These are phyloP conservation scores for Mallotus repandus DNA, from an alignment of 441 rosid genomes.

Conservation along the genomic window DNA sequence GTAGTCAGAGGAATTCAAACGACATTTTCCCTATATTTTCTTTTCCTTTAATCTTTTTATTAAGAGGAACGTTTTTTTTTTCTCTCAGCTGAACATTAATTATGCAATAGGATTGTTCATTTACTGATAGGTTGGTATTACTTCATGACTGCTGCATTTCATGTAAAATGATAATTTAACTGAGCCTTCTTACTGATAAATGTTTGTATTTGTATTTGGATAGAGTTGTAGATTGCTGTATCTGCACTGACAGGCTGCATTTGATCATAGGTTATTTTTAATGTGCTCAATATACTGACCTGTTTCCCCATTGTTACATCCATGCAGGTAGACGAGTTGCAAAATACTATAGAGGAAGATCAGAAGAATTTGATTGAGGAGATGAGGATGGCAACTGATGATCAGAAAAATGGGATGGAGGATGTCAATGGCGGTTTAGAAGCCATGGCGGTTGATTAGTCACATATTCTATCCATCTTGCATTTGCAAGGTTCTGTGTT, in stretches of 20 bases:
- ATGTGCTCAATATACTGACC: not conserved
- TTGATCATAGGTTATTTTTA: not conserved
- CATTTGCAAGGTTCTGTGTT: slow-evolving; percentile 13
- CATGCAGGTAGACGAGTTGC: slow-evolving; percentile 80
- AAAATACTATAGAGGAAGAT: slow-evolving; percentile 64
- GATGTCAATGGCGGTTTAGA: slow-evolving; percentile 55
- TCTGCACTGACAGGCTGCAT: not conserved
- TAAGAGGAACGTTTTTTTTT: too few species aligned
- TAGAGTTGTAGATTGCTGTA: not conserved
- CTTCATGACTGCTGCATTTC: not conserved
- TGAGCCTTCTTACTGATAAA: not conserved
- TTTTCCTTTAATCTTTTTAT: not conserved
- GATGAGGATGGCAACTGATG: slow-evolving; percentile 54
- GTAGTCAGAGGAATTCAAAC: not conserved
- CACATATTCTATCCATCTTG: slow-evolving; percentile 14
- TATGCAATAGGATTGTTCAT: not conserved
- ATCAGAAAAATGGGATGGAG: slow-evolving; percentile 56
- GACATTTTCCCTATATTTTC: not conserved
- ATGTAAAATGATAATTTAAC: not conserved
- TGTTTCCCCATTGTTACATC: not conserved
- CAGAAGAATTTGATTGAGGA: slow-evolving; percentile 62
- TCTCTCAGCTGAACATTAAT: not conserved
- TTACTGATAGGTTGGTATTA: not conserved
- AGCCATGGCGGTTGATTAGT: slow-evolving; percentile 71
- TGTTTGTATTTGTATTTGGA: not conserved